Evolutionary conservation across 352 stramenopile species (phyloP), one percentile per base, ranked within the genome.

Genomic region (Pythium grandisporangium): DNA sequence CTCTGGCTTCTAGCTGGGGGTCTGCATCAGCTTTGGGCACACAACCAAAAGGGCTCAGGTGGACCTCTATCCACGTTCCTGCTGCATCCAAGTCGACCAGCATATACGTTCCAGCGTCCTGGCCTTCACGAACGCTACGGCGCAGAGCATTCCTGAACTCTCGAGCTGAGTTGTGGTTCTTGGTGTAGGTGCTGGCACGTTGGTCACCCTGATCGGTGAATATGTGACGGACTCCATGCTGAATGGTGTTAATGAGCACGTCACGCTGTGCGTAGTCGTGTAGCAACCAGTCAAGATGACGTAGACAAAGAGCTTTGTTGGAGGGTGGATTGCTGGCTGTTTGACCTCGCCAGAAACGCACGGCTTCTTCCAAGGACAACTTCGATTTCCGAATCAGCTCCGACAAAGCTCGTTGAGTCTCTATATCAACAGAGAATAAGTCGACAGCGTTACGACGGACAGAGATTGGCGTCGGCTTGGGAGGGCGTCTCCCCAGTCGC

Each of bases 101-200:
- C 0, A 61, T 30, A 29, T 56, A 53, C 19, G 47, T 47, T 13
- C 42, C 42, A 6, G n/a, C 36, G 26, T 38, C 30, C 45, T 56
- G 46, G 6, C 53, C 45, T 21, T 32, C 13, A 1, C 45, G 35
- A 10, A 61, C 29, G 32, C 40, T 45, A 2, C 21, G 26, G 6
- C 26, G 23, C 10, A 51, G 37, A 6, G 27, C 20, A 2, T 16
- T 14, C 5, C 25, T 20, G 6, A 30, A n/a, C 21, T 33, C 13
- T 5, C 26, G 11, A 2, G 45, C 45, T 10, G 29, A 52, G n/a
- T 37, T n/a, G 37, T 52, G 37, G 21, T 52, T 52, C 29, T 37
- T 37, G 0, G 12, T 30, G 2, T 6, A 10, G 2, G n/a, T n/a
- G n/a, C n/a, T n/a, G n/a, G n/a, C n/a, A n/a, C n/a, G n/a, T n/a